Conservation (phyloP, 257 asterid species). For the Capsicum rhomboideum region DNA sequence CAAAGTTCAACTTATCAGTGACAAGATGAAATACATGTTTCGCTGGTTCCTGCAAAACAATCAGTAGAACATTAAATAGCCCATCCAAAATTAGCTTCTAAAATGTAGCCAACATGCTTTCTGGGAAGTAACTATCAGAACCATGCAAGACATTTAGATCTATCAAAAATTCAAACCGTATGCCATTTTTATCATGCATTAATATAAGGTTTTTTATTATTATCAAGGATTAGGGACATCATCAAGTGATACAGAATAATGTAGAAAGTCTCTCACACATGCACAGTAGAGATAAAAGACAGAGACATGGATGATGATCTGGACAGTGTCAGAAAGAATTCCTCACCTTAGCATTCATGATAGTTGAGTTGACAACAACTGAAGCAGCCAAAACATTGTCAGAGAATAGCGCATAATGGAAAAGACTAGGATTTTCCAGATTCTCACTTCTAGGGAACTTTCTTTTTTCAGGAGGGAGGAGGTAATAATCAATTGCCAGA, state of each 20-base stretch:
- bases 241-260: neutral
- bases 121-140: neutral
- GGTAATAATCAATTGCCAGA: slow-evolving; percentile 83
- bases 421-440: slow-evolving; percentile 73
- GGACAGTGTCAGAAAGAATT: neutral
- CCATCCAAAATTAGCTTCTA: neutral
- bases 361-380: slow-evolving; percentile 89
- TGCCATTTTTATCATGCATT: neutral
- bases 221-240: neutral
- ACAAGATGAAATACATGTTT: slow-evolving; percentile 97
- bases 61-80: neutral
- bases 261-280: neutral
- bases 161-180: neutral
- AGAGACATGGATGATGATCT: neutral
- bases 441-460: slow-evolving; percentile 76
- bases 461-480: slow-evolving; percentile 78
- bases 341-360: slow-evolving; percentile 79
- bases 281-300: neutral
- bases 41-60: slow-evolving; percentile 71
- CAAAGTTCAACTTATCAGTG: slow-evolving; percentile 94
- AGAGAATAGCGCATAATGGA: slow-evolving; percentile 94
- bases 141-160: neutral
- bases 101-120: neutral
- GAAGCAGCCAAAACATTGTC: slow-evolving; percentile 98
- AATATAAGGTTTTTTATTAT: neutral